These are phyloP conservation scores for Zychaea mexicana DNA, from an alignment of 371 early-diverging fungal genomes.

Conservation along the genomic window DNA sequence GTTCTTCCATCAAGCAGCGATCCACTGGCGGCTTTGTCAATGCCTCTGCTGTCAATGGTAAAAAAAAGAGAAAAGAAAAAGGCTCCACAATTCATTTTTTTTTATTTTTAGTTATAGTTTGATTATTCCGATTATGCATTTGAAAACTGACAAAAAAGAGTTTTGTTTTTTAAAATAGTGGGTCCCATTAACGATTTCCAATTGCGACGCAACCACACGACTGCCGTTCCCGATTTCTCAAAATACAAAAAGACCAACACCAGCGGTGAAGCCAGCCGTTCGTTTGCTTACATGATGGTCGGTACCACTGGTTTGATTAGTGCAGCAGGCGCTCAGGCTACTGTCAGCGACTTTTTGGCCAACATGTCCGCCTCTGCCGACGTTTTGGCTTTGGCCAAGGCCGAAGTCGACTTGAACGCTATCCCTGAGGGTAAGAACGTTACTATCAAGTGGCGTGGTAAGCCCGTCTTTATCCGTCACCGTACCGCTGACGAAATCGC, in stretches of 20 bases:
- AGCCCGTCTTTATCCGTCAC: constrained; percentile 98
- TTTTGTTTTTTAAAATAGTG: too few relatives aligned
- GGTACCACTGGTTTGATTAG: constrained; percentile 87
- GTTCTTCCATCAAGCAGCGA: constrained; percentile 30
- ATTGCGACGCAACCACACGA: constrained; percentile 61
- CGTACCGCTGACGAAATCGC: constrained; percentile 93
- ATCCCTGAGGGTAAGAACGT: constrained; percentile 98
- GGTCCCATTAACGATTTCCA: constrained; percentile 44
- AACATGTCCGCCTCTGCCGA: constrained; percentile 96
- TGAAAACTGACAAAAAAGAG: too few relatives aligned
- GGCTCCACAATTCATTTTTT: not conserved
- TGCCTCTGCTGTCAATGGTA: constrained; percentile 31
- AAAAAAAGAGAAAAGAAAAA: not conserved
- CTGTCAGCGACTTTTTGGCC: constrained; percentile 88
- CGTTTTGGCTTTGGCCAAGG: constrained; percentile 97
- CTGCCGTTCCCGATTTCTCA: constrained; percentile 66
- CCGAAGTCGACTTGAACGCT: constrained; percentile 88
- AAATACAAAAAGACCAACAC: constrained; percentile 66
- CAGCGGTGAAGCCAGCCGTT: constrained; percentile 70
- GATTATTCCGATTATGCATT: too few relatives aligned
- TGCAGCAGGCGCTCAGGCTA: constrained; percentile 90
- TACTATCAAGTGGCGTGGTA: constrained; percentile 98
- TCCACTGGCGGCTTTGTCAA: constrained; percentile 25
- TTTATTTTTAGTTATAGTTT: not conserved
- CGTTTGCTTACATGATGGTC: constrained; percentile 93